Evolutionary conservation across 495 filamentous ascomycete genomes (phyloP), one percentile per base, ranked within the genome.

Genomic region (Bacidia rubella): DNA sequence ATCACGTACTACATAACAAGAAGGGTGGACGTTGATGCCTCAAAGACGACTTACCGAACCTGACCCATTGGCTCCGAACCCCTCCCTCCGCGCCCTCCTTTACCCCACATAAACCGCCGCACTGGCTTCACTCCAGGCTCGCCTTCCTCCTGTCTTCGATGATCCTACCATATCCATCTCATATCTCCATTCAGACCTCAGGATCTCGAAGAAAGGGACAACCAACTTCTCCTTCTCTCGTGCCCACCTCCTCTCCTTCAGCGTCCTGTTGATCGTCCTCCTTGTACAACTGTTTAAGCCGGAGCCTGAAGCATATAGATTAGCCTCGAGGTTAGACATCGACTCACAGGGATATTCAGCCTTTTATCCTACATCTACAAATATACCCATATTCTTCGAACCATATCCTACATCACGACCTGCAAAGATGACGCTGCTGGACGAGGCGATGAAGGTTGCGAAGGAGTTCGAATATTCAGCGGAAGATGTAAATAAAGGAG

Each of bases 381-480:
- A 60, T 23, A 10, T 19, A 12, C 42, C 39, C 10, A 20, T 55
- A 21, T 57, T 63, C 23, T 41, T 35, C 15, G 51, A 52, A 10
- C 53, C 54, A 1, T 46, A 54, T n/a, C 61, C 61, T 15, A 51
- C 49, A 7, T 60, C 45, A 44, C 32, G 56, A 25, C 27, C 47
- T 19, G 43, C 47, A 41, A 62, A 57, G 32, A 75, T 77, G 75
- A 67, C 78, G 20, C 70, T 95, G 54, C 68, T 81, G 54, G 76
- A 83, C 48, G 81, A 85, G 65, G 86, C 88, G 17, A 75, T 80
- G 76, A 76, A 74, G 61, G 82, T 98, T 56, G 85, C 86, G 54
- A 74, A 74, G 54, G 78, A 93, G 66, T 97, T 98, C 66, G 86
- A 95, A 15, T 95, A 87, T 70, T 71, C 79, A 53, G 75, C 85